Evolutionary conservation across 2,329 filamentous ascomycete species (phyloP).

Genomic region (Dactylonectria macrodidyma): DNA sequence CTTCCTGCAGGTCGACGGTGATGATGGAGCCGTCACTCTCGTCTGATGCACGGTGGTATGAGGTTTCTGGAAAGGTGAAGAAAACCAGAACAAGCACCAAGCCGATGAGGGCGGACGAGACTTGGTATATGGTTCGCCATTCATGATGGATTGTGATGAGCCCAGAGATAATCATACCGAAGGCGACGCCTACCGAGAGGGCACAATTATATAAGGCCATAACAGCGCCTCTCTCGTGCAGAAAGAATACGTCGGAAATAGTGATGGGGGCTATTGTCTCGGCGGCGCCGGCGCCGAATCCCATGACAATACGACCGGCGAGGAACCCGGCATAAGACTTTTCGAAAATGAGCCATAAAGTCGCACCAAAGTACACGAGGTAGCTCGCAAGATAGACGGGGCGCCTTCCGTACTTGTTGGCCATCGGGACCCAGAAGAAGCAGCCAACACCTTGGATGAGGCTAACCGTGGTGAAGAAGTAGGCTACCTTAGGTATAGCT

Average conservation of each 20-base stretch:
- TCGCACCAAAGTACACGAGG: slow-evolving; percentile 57
- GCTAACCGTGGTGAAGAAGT: slow-evolving; percentile 67
- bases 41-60: slow-evolving; percentile 55
- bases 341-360: slow-evolving; percentile 61
- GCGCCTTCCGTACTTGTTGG: slow-evolving; percentile 62
- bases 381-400: slow-evolving; percentile 62
- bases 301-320: slow-evolving; percentile 65
- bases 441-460: slow-evolving; percentile 57
- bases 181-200: slow-evolving; percentile 59
- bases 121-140: slow-evolving; percentile 68
- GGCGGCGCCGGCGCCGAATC: slow-evolving; percentile 67
- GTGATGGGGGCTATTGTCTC: slow-evolving; percentile 67
- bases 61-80: slow-evolving; percentile 70
- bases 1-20: slow-evolving; percentile 18
- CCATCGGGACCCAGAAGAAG: slow-evolving; percentile 62
- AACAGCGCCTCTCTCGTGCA: slow-evolving; percentile 67
- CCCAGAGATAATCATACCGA: slow-evolving; percentile 61
- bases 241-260: slow-evolving; percentile 70
- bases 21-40: slow-evolving; percentile 21
- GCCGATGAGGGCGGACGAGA: slow-evolving; percentile 65
- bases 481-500: slow-evolving; percentile 62
- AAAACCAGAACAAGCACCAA: slow-evolving; percentile 62
- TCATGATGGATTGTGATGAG: slow-evolving; percentile 63
- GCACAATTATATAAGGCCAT: slow-evolving; percentile 64
- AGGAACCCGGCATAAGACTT: slow-evolving; percentile 59